Base-by-base conservation (phyloP, 768 basidiomycete genomes). In the Mycena sanguinolenta region DNA sequence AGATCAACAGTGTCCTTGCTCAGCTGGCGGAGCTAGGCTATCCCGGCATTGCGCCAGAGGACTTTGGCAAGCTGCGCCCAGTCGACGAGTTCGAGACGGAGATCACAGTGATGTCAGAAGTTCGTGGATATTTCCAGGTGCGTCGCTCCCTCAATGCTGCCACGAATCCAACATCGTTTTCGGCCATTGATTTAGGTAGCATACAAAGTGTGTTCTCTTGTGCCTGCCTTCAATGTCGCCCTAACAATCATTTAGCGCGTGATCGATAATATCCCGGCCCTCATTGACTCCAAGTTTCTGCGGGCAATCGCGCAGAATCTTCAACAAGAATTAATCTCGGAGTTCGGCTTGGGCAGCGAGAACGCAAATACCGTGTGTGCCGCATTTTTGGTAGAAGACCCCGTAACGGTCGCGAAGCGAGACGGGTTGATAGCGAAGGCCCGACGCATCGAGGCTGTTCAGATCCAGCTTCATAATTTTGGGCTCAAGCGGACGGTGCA, bases 371-470 rank as follows among this genome's bases (percentile, higher is more conserved):
- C 79, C 28, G 79, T 81, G 12, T 86, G 85, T 77, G 77, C 70
- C 7, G 75, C 76, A 61, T 82, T 85, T 70, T 79, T 90, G 27
- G 79, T 79, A n/a, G 88, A 89, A 72, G 87, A 87, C 69, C 81
- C 83, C 12, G 71, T 65, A 12, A 68, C 83, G 1, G 79, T 82
- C 21, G 77, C 73, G 9, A 79, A 69, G 63, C 80, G 87, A 16
- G 68, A 74, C 21, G 79, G 80, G 66, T 73, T 88, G 52, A 65
- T 77, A 39, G 71, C 79, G 16, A 79, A 69, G 70, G 79, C 79
- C 44, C 66, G 67, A 52, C 76, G 85, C 28, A 74, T 89, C 28
- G 81, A 83, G 69, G 80, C 77, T 19, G 85, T 87, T 25, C 81
- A 74, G 67, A 72, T 69, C n/a, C 83, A 78, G 70, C 77, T 88